phyloP scores from a whole-genome alignment of 2,329 filamentous ascomycete genomes.

The Monilinia laxa region DNA sequence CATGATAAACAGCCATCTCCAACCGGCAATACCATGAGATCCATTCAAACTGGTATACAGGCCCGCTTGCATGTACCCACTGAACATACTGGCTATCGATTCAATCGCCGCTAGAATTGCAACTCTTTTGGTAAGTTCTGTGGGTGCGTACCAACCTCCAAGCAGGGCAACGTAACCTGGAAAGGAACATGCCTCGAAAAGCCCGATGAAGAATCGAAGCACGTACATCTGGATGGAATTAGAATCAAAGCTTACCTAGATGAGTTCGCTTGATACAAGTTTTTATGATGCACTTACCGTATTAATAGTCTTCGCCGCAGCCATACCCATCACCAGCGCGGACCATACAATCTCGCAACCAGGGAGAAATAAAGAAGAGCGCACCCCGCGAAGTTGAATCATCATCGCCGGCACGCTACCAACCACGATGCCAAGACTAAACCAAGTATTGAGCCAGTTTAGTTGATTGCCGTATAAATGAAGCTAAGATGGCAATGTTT shows the following conservation, averaged over 20 bases:
- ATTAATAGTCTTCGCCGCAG: conserved; percentile 17
- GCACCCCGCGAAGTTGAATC: conserved; percentile 23
- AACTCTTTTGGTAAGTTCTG: conserved; percentile 45
- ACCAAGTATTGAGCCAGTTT: conserved; percentile 52
- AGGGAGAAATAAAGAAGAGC: conserved; percentile 31
- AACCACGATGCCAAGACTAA: conserved; percentile 44
- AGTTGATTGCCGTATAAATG: conserved; percentile 53
- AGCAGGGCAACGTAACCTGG: conserved; percentile 44
- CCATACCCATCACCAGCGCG: conserved; percentile 14
- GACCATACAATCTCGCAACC: conserved; percentile 3
- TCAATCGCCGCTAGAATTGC: conserved; percentile 43
- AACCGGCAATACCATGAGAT: conserved; percentile 41
- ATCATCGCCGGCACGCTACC: conserved; percentile 26
- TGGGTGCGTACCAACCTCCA: conserved; percentile 47
- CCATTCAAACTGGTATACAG: conserved; percentile 44
- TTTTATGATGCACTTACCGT: neutral
- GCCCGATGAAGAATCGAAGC: conserved; percentile 30
- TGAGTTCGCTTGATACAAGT: too few relatives aligned
- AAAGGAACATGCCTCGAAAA: conserved; percentile 45
- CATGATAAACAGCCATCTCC: conserved; percentile 50
- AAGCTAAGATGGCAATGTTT: conserved; percentile 32
- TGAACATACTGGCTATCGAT: conserved; percentile 44
- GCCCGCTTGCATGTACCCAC: conserved; percentile 46
- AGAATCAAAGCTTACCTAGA: neutral
- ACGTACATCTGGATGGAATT: conserved; percentile 37